A percentile compares a stretch with the other conserved stretches of the same genome.
Conservation (phyloP, 2,329 filamentous ascomycete genomes). For the Pseudogymnoascus sp. region DNA sequence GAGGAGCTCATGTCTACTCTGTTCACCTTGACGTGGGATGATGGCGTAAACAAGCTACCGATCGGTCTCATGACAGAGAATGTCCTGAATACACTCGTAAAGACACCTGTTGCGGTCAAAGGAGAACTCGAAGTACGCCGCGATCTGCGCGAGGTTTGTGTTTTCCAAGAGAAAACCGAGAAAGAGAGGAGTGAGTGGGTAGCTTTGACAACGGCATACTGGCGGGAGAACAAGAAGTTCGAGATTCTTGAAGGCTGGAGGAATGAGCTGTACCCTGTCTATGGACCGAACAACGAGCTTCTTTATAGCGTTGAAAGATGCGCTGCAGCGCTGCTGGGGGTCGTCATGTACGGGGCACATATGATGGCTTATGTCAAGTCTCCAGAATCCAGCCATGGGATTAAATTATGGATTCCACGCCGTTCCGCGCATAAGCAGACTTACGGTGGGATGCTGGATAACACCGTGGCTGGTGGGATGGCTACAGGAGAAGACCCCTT, state of each 20-base stretch:
- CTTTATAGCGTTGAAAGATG: conserved; percentile 71
- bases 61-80: conserved; percentile 52
- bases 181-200: conserved; percentile 51
- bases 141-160: conserved; percentile 50
- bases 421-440: conserved; percentile 72
- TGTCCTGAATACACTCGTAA: conserved; percentile 41
- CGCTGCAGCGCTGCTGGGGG: conserved; percentile 64
- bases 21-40: conserved; percentile 55
- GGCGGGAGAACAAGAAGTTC: conserved; percentile 65
- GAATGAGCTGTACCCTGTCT: conserved; percentile 72
- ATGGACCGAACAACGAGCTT: conserved; percentile 50
- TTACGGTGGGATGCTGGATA: conserved; percentile 87
- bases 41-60: conserved; percentile 52
- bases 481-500: conserved; percentile 72
- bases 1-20: conserved; percentile 49
- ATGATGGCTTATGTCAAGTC: conserved; percentile 63
- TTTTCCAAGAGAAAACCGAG: conserved; percentile 51
- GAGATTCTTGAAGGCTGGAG: conserved; percentile 70
- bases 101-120: conserved; percentile 41
- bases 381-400: conserved; percentile 38
- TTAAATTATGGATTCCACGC: conserved; percentile 79
- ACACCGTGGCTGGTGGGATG: conserved; percentile 80
- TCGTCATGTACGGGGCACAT: conserved; percentile 72
- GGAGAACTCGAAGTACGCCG: conserved; percentile 55
- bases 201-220: conserved; percentile 51